Conservation (phyloP, 352 stramenopile genomes). For the Globisporangium abappressorium region DNA sequence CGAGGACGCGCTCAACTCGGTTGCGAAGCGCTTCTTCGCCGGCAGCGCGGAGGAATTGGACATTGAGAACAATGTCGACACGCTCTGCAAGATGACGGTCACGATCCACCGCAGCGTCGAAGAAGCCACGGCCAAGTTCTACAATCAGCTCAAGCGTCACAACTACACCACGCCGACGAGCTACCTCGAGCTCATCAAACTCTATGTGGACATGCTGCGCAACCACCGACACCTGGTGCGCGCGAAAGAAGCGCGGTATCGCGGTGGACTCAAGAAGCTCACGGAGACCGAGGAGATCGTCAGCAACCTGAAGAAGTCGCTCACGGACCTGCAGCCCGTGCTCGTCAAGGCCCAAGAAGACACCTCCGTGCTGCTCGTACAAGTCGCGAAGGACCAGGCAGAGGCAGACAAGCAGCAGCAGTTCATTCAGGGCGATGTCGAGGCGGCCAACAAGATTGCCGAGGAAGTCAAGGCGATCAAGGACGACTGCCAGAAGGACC, state of each 20-base stretch:
- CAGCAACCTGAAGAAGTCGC: slow-evolving; percentile 86
- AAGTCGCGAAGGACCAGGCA: slow-evolving; percentile 91
- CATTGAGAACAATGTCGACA: slow-evolving; percentile 87
- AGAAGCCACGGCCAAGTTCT: slow-evolving; percentile 74
- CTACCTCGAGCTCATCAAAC: slow-evolving; percentile 94
- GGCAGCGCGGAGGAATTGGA: slow-evolving; percentile 79
- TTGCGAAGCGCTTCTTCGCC: slow-evolving; percentile 89
- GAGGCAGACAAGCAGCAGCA: slow-evolving; percentile 90
- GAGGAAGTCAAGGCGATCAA: slow-evolving; percentile 93
- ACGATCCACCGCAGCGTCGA: slow-evolving; percentile 93
- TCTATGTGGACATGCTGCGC: slow-evolving; percentile 91
- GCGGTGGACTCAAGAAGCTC: slow-evolving; percentile 89
- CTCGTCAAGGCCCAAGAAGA: slow-evolving; percentile 89
- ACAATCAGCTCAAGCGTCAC: slow-evolving; percentile 79
- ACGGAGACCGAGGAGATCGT: slow-evolving; percentile 93
- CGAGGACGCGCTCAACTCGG: slow-evolving; percentile 90
- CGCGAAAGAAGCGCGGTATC: slow-evolving; percentile 79
- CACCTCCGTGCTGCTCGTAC: slow-evolving; percentile 74
- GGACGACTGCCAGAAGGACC: slow-evolving; percentile 91
- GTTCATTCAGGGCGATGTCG: slow-evolving; percentile 89
- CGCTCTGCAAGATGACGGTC: slow-evolving; percentile 90
- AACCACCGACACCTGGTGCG: slow-evolving; percentile 83
- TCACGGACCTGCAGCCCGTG: slow-evolving; percentile 91
- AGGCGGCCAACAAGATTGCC: slow-evolving; percentile 89
- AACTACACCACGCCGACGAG: slow-evolving; percentile 96